These are phyloP conservation scores for Senecio squalidus DNA, from an alignment of 140 eudicot species.

Conservation along the genomic window DNA sequence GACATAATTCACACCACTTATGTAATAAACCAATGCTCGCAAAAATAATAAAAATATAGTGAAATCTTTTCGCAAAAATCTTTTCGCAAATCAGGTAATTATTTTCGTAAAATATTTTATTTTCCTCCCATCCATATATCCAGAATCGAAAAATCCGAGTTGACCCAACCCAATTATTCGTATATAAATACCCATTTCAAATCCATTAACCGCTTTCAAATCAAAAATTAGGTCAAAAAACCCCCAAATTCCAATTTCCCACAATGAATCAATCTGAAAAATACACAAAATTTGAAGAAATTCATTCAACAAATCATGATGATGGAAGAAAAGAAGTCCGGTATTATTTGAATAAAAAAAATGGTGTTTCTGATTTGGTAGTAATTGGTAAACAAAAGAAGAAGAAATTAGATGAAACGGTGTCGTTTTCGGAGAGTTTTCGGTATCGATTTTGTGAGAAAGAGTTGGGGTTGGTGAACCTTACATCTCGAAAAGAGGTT, in stretches of 20 bases:
- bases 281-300: conserved; percentile 51
- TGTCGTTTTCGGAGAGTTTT: no score
- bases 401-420: conserved; percentile 35
- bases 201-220: background rate
- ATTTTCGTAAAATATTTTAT: no score
- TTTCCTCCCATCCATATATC: no score
- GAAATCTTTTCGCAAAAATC: no score
- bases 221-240: no score
- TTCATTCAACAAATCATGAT: conserved; percentile 28
- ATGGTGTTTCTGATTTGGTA: conserved; percentile 62
- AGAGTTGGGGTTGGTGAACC: conserved; percentile 23
- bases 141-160: no score
- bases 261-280: conserved; percentile 7
- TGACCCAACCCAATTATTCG: no score
- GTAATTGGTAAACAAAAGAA: conserved; percentile 81
- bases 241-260: conserved; percentile 9
- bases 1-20: no score
- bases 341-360: conserved; percentile 45
- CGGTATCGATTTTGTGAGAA: conserved; percentile 30
- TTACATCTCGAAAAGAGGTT: conserved; percentile 60
- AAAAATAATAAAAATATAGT: no score
- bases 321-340: conserved; percentile 57
- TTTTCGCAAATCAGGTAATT: no score
- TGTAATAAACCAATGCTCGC: no score
- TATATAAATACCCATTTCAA: background rate